A percentile compares a stretch with the other conserved stretches of the same genome.
phyloP scores from a whole-genome alignment of 2,329 filamentous ascomycete genomes.

The Ilyonectria mors-panacis region DNA sequence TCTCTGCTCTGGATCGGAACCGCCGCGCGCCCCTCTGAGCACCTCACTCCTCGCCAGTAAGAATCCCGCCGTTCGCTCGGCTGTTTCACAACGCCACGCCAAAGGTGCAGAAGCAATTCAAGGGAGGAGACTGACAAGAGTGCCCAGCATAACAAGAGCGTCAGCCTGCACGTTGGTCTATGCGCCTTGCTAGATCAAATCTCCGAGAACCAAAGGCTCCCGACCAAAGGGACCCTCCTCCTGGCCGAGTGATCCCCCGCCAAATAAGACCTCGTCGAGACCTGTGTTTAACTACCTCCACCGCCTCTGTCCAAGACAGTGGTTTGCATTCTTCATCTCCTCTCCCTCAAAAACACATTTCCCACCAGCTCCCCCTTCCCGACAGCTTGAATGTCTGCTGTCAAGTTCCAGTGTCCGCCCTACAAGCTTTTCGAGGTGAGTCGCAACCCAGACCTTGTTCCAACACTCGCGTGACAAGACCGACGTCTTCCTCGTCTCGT shows the following conservation, averaged over 20 bases:
- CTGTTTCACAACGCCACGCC: constrained; percentile 56
- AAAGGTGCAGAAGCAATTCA: constrained; percentile 53
- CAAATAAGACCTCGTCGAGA: constrained; percentile 57
- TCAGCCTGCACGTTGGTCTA: constrained; percentile 50
- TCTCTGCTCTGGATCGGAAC: constrained; percentile 56
- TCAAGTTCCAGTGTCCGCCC: constrained; percentile 68
- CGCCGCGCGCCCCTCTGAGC: constrained; percentile 51
- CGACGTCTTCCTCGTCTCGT: constrained; percentile 36
- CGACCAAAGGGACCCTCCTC: constrained; percentile 48
- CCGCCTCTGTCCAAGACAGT: constrained; percentile 57
- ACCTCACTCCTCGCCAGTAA: constrained; percentile 53
- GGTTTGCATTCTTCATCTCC: constrained; percentile 53
- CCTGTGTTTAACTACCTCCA: constrained; percentile 53
- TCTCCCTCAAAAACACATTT: constrained; percentile 52
- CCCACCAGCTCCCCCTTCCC: constrained; percentile 51
- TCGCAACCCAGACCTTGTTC: constrained; percentile 55
- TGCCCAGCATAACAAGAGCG: constrained; percentile 51
- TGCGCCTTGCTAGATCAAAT: constrained; percentile 55
- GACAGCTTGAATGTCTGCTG: constrained; percentile 71
- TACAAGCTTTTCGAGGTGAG: constrained; percentile 75
- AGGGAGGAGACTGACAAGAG: constrained; percentile 51
- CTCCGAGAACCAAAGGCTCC: constrained; percentile 54
- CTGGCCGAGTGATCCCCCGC: constrained; percentile 48
- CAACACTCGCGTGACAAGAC: constrained; percentile 46
- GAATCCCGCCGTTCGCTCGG: constrained; percentile 47